A percentile compares a stretch with the other conserved stretches of the same genome.
phyloP scores from a whole-genome alignment of 805 yeast genomes.

The Kodamaea kaohsiungensis region DNA sequence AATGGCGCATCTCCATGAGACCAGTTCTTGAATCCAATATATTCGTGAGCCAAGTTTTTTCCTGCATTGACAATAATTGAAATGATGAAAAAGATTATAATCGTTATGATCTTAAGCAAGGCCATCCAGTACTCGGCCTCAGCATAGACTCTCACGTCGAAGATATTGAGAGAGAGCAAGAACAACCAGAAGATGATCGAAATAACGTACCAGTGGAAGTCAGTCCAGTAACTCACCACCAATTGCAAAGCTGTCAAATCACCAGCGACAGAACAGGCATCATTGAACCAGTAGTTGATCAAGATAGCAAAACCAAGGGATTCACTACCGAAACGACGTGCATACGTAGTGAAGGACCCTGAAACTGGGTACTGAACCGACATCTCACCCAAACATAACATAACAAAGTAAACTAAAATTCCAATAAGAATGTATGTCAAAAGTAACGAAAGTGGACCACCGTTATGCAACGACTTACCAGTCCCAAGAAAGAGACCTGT shows the following conservation, averaged over 20 bases:
- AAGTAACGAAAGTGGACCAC: conserved; percentile 22
- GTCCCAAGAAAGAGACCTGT: conserved; percentile 29
- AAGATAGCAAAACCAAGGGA: conserved; percentile 37
- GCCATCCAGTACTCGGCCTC: conserved; percentile 41
- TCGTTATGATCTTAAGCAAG: conserved; percentile 30
- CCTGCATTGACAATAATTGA: conserved; percentile 39
- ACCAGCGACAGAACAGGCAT: conserved; percentile 34
- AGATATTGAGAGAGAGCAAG: conserved; percentile 26
- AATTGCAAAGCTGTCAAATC: conserved; percentile 46
- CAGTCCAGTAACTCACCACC: conserved; percentile 37
- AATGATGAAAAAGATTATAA: conserved; percentile 34
- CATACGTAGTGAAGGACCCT: conserved; percentile 35
- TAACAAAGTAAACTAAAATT: conserved; percentile 26
- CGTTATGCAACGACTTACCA: conserved; percentile 21
- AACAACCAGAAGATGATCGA: conserved; percentile 31
- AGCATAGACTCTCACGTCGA: conserved; percentile 34
- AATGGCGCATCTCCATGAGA: conserved; percentile 8
- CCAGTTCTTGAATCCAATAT: conserved; percentile 48
- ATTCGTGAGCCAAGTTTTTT: conserved; percentile 33
- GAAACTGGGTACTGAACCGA: conserved; percentile 36
- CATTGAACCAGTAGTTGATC: conserved; percentile 37
- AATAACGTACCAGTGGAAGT: conserved; percentile 17
- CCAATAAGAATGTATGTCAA: conserved; percentile 22
- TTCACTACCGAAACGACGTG: conserved; percentile 26
- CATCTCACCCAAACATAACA: conserved; percentile 37